These are phyloP conservation scores for Phialocephala subalpina DNA, from an alignment of 2,329 filamentous ascomycete genomes.

Conservation along the genomic window DNA sequence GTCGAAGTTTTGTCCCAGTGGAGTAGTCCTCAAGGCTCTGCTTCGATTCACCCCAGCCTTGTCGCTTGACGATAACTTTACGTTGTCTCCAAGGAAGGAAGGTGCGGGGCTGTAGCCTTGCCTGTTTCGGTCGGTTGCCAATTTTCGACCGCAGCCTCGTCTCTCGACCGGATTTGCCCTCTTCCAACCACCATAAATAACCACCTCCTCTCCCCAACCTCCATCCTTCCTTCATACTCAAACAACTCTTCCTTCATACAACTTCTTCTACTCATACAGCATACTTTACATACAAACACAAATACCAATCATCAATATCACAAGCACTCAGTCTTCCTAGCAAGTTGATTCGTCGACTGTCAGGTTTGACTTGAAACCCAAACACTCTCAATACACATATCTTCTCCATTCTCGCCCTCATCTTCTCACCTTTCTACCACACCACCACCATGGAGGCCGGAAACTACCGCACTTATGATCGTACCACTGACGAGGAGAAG, in stretches of 20 bases:
- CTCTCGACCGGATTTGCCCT: background rate
- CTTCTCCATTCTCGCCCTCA: slow-evolving; percentile 15
- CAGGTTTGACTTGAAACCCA: slow-evolving; percentile 24
- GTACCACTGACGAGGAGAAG: slow-evolving; percentile 26
- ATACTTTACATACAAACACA: slow-evolving; percentile 5
- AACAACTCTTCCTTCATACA: slow-evolving; percentile 6
- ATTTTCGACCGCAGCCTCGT: background rate
- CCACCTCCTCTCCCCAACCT: background rate
- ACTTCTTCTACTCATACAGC: background rate
- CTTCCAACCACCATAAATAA: background rate
- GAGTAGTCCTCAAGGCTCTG: too few species aligned
- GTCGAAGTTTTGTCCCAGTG: too few species aligned
- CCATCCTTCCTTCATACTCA: slow-evolving; percentile 1
- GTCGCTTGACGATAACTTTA: too few species aligned
- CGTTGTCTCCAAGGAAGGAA: background rate
- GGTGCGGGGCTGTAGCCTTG: background rate
- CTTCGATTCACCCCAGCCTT: background rate
- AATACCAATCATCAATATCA: slow-evolving; percentile 8
- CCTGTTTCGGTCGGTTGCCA: background rate
- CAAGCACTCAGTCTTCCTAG: slow-evolving; percentile 9
- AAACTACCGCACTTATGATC: slow-evolving; percentile 39
- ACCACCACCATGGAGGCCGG: slow-evolving; percentile 39
- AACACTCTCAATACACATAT: slow-evolving; percentile 17
- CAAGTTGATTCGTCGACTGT: slow-evolving; percentile 28
- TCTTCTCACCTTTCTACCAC: slow-evolving; percentile 17